Evolutionary conservation across 257 asterid genomes (phyloP), one percentile per base, ranked within the genome.

Genomic region (Gynochthodes officinalis): DNA sequence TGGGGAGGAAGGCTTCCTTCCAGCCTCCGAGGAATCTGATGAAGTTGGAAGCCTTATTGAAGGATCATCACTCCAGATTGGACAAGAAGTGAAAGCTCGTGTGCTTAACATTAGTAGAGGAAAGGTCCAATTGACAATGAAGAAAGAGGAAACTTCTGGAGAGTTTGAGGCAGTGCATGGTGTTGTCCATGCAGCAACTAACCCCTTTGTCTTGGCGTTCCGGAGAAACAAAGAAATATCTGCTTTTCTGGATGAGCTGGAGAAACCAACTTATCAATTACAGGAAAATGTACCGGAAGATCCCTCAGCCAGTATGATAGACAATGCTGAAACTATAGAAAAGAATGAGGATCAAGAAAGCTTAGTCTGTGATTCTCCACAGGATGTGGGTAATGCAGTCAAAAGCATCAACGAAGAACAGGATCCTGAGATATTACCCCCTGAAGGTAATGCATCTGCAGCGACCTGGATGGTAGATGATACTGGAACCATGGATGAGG

Each of bases 1-100:
- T 71, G 97, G 92, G 9, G 99, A 95, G 87, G 99, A 95, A 76
- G 99, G 99, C 23, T 95, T 92, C 85, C 78, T 95, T 79, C 97
- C 97, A 42, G 21, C 65, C 67, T 86, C 96, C 2, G 98, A 95
- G 85, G 96, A 92, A 82, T 79, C 81, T 19, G 88, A 82, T 70
- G 96, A 84, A 73, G 92, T 89, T 39, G 90, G 73, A 64, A 84
- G 62, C 67, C 80, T 90, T 16, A 87, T 82, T 88, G 96, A 89
- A 23, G 87, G 82, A 69, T 83, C 99, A 73, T 92, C 97, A 5
- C 78, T 92, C 67, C 87, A 89, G 75, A 75, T 82, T 6, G 99
- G 97, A 46, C 97, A 92, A 80, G 96, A 87, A 80, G 98, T 95
- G 67, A 88, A 73, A 75, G 98, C 90, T 21, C 94, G 98, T 30